Evolutionary conservation across 2,329 filamentous ascomycete genomes (phyloP).

Genomic region (Aspergillus udagawae): DNA sequence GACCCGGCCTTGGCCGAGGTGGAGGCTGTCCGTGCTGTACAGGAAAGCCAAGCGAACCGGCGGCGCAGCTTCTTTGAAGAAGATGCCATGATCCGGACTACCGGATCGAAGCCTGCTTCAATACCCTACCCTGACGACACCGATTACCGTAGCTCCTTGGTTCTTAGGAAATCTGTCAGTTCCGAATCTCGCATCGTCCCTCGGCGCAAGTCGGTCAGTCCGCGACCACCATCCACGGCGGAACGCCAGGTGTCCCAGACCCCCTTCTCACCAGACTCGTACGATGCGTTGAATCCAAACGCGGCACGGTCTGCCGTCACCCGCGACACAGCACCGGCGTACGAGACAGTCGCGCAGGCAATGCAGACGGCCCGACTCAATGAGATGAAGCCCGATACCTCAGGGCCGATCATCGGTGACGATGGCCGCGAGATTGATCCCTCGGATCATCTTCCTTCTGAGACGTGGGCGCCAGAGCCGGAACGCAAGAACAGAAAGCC

Average conservation of each 20-base stretch:
- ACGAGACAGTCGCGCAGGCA: slow-evolving; percentile 37
- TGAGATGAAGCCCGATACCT: slow-evolving; percentile 38
- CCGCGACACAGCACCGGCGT: slow-evolving; percentile 32
- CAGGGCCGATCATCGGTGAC: slow-evolving; percentile 59
- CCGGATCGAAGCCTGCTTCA: slow-evolving; percentile 18
- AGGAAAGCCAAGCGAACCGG: slow-evolving; percentile 24
- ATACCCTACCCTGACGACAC: slow-evolving; percentile 26
- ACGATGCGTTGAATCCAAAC: slow-evolving; percentile 55
- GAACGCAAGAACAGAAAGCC: slow-evolving; percentile 53
- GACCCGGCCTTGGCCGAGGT: slow-evolving; percentile 29
- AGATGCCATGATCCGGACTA: slow-evolving; percentile 16
- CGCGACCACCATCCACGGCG: slow-evolving; percentile 45
- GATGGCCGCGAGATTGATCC: slow-evolving; percentile 63
- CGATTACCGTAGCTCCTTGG: slow-evolving; percentile 22
- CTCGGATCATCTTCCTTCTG: slow-evolving; percentile 61
- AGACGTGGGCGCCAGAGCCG: slow-evolving; percentile 64
- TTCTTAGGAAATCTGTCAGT: slow-evolving; percentile 23
- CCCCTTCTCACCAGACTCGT: slow-evolving; percentile 60
- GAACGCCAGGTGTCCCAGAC: slow-evolving; percentile 42
- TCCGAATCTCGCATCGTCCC: slow-evolving; percentile 39
- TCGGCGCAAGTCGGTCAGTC: slow-evolving; percentile 58
- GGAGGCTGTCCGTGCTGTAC: slow-evolving; percentile 23
- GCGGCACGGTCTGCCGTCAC: slow-evolving; percentile 29
- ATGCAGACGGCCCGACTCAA: slow-evolving; percentile 36
- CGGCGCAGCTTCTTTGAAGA: slow-evolving; percentile 26